Evolutionary conservation across 2,329 filamentous ascomycete species (phyloP).

Genomic region (Paracoccidioides lutzii): DNA sequence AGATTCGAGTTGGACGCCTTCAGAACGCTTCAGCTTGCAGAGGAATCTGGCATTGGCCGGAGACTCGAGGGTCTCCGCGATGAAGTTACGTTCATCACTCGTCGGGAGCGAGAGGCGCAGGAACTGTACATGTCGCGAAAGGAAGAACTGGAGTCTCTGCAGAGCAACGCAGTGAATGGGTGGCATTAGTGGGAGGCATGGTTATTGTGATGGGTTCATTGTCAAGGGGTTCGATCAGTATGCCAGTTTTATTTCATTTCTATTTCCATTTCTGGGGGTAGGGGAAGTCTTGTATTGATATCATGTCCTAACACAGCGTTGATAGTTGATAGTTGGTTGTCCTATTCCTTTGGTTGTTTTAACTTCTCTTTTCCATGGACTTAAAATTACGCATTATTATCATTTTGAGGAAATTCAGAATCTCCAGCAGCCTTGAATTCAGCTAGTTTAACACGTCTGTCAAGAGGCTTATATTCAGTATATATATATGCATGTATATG

Average conservation of each 20-base stretch:
- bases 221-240: too few species aligned
- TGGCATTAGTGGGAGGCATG: constrained; percentile 19
- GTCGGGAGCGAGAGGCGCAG: constrained; percentile 79
- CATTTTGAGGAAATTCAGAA: not conserved
- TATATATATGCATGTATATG: not conserved
- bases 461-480: not conserved
- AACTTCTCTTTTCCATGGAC: not conserved
- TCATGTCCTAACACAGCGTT: not conserved
- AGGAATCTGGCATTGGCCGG: constrained; percentile 60
- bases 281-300: constrained; percentile 2
- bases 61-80: constrained; percentile 63
- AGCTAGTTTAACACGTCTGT: not conserved
- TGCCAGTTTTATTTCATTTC: not conserved
- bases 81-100: constrained; percentile 70
- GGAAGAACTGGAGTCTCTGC: constrained; percentile 61
- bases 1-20: constrained; percentile 60
- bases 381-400: not conserved
- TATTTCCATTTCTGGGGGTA: not conserved
- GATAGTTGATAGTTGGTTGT: not conserved
- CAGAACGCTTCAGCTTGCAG: constrained; percentile 61
- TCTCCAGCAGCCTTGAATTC: not conserved
- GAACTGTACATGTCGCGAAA: constrained; percentile 64
- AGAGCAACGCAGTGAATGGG: constrained; percentile 24
- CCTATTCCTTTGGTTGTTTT: not conserved
- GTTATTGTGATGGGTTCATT: not conserved